Base-by-base conservation (phyloP, 306 rosid species). In the Herpetospermum pedunculosum region DNA sequence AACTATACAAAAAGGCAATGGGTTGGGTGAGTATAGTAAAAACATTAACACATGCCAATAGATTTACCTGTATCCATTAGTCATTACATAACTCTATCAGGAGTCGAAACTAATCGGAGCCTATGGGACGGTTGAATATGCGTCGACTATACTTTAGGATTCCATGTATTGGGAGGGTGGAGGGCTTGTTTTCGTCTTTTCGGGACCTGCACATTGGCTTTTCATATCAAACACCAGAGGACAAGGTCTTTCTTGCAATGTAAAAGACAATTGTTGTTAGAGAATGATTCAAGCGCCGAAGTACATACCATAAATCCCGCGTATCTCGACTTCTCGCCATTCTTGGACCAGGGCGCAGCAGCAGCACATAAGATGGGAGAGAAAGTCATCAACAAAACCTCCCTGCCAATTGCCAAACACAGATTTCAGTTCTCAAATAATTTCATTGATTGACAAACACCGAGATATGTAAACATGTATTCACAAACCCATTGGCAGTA, bases 311-410 rank as follows among this genome's bases (percentile, higher is more conserved):
- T 81, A 78, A 81, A 75, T 34, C 62, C 96, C 97, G 7, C 97
- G 96, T 72, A 95, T 87, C 86, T 95, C 90, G 9, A 95, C 92
- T 87, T 95, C 99, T 79, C 99, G 88, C 96, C 92, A 95, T 84
- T 95, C 99, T 95, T 95, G 99, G 81, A 95, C 97, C 74, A 95
- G 96, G 65, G 99, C 99, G 57, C 99, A 91, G 80, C 96, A 95
- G 91, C 96, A 95, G 68, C 99, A 95, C 96, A 95, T 85, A 72
- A 95, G 80, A 84, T 95, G 99, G 9, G 99, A 91, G 67, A 89
- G 97, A 79, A 95, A 95, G 78, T 95, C 99, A 73, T 95, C 99
- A 74, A 91, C 29, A 65, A 77, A 88, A 59, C 97, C 97, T 34
- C 99, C 99, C 97, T 91, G 82, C 29, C 75, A 78, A 64, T 96